Evolutionary conservation across 139 green algal genomes (phyloP).

Genomic region (Zygnema cylindricum): DNA sequence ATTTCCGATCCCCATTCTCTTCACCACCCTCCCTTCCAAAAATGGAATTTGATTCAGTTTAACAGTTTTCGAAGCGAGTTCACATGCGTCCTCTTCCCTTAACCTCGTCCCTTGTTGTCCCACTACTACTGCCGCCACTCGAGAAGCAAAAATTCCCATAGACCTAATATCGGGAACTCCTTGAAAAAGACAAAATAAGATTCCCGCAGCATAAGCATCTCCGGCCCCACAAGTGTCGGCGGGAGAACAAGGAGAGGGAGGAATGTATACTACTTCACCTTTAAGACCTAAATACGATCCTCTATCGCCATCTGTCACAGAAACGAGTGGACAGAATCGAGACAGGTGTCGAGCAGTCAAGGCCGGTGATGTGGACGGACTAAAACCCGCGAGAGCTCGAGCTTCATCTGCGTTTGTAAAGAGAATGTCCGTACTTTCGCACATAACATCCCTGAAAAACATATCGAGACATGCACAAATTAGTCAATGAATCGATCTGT

Average conservation of each 20-base stretch:
- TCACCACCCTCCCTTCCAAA: conserved; percentile 5
- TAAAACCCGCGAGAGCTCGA: conserved; percentile 21
- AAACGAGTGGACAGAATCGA: conserved; percentile 70
- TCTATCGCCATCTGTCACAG: conserved; percentile 84
- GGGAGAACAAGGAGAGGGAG: conserved; percentile 59
- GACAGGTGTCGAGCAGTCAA: conserved; percentile 69
- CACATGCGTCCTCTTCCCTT: conserved; percentile 34
- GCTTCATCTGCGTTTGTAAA: conserved; percentile 80
- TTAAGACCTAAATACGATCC: conserved; percentile 60
- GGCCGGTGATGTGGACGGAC: conserved; percentile 45
- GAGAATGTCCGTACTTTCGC: conserved; percentile 77
- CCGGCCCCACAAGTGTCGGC: conserved; percentile 91
- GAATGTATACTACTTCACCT: conserved; percentile 24
- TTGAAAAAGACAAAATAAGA: conserved; percentile 43
- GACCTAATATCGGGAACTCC: conserved; percentile 16
- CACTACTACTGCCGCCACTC: conserved; percentile 52
- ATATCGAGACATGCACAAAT: too few species aligned
- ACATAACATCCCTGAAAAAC: conserved; percentile 67
- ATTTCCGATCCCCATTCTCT: background rate
- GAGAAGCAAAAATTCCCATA: conserved; percentile 38
- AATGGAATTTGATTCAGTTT: conserved; percentile 18
- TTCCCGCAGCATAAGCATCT: conserved; percentile 79
- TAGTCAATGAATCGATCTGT: too few species aligned
- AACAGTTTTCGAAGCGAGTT: conserved; percentile 32
- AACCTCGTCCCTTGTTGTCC: conserved; percentile 47